Percentiles rank a stretch among this genome's conserved stretches.
phyloP scores from a whole-genome alignment of 2,329 filamentous ascomycete genomes.

The Phaeosphaeria sp. region DNA sequence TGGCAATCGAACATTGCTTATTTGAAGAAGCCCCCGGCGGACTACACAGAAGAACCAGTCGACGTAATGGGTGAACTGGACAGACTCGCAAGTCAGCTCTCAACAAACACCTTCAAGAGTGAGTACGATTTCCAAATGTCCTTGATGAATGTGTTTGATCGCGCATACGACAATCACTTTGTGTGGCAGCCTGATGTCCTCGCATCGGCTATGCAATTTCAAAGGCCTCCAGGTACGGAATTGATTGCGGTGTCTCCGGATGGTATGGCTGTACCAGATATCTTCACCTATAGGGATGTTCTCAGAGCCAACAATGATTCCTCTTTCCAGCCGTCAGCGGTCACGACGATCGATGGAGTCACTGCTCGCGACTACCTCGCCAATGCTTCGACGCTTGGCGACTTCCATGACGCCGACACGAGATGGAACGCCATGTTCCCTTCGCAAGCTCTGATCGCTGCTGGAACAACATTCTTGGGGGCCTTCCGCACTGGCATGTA shows the following conservation, averaged over 20 bases:
- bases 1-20: slow-evolving; percentile 52
- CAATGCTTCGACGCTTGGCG: slow-evolving; percentile 37
- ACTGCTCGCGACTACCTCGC: slow-evolving; percentile 42
- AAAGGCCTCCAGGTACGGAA: slow-evolving; percentile 37
- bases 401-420: slow-evolving; percentile 50
- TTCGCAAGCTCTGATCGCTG: slow-evolving; percentile 40
- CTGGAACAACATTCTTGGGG: slow-evolving; percentile 35
- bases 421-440: slow-evolving; percentile 51
- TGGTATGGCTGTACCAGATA: slow-evolving; percentile 44
- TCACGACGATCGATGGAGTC: slow-evolving; percentile 49
- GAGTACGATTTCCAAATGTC: slow-evolving; percentile 53
- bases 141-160: slow-evolving; percentile 42
- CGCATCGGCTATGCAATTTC: slow-evolving; percentile 47
- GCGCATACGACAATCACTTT: slow-evolving; percentile 53
- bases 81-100: slow-evolving; percentile 39
- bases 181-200: slow-evolving; percentile 47
- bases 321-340: slow-evolving; percentile 43
- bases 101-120: slow-evolving; percentile 38
- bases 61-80: slow-evolving; percentile 49
- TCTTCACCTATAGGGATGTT: slow-evolving; percentile 45
- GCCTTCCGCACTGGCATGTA: slow-evolving; percentile 40
- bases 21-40: slow-evolving; percentile 46
- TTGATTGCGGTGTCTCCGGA: slow-evolving; percentile 46
- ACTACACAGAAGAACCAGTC: slow-evolving; percentile 46
- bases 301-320: slow-evolving; percentile 29